These are phyloP conservation scores for Nitzschia palea DNA, from an alignment of 108 stramenopile genomes.

Conservation along the genomic window DNA sequence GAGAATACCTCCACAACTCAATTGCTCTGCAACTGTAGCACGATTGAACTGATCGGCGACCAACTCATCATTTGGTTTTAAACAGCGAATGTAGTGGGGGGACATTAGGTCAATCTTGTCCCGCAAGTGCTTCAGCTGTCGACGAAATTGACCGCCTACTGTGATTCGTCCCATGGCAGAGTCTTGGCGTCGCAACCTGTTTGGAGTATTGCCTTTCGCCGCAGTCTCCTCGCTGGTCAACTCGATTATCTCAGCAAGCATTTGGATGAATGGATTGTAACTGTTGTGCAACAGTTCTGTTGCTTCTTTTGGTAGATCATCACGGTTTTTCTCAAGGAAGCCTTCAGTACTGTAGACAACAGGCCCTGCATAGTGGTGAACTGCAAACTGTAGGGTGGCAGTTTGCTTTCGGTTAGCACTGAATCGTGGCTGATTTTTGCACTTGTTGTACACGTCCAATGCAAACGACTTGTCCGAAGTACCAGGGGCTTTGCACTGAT, in stretches of 20 bases:
- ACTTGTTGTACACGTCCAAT: slow-evolving; percentile 57
- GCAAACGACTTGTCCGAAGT: slow-evolving; percentile 72
- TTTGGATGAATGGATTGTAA: slow-evolving; percentile 43
- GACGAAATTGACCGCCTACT: slow-evolving; percentile 77
- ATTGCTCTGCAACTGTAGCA: slow-evolving; percentile 84
- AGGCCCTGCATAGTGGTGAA: slow-evolving; percentile 86
- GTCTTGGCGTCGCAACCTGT: slow-evolving; percentile 22
- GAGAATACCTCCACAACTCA: slow-evolving; percentile 88
- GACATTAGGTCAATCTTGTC: slow-evolving; percentile 71
- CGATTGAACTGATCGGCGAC: slow-evolving; percentile 77
- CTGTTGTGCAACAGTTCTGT: slow-evolving; percentile 58
- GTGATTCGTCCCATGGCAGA: slow-evolving; percentile 55
- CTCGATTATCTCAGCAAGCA: slow-evolving; percentile 48
- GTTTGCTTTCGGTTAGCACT: slow-evolving; percentile 59
- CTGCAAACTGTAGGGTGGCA: slow-evolving; percentile 61
- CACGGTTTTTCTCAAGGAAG: slow-evolving; percentile 92
- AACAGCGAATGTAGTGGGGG: slow-evolving; percentile 89
- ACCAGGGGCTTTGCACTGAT: slow-evolving; percentile 75
- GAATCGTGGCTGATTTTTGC: slow-evolving; percentile 55
- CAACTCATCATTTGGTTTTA: slow-evolving; percentile 90
- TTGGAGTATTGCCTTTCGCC: not conserved
- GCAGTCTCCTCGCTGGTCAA: slow-evolving; percentile 7
- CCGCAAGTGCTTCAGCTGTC: slow-evolving; percentile 64
- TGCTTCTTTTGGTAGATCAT: slow-evolving; percentile 87
- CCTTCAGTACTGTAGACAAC: slow-evolving; percentile 85